These are phyloP conservation scores for Chytriomyces sp. DNA, from an alignment of 192 early-diverging fungal species.

Conservation along the genomic window DNA sequence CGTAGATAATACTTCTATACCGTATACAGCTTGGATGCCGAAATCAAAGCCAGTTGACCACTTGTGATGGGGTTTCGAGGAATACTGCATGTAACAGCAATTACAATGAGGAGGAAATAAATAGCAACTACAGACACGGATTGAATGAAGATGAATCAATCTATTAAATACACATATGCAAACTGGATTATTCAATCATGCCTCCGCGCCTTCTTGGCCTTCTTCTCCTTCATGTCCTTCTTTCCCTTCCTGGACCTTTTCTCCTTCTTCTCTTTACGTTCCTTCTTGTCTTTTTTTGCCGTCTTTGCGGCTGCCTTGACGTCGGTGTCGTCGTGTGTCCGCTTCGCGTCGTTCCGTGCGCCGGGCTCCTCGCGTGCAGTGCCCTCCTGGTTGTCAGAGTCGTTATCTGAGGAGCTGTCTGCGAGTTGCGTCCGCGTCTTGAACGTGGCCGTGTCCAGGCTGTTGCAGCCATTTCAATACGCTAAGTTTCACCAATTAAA, in stretches of 20 bases:
- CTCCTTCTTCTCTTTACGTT: slow-evolving; percentile 38
- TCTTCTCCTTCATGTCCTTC: slow-evolving; percentile 35
- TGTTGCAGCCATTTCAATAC: background rate
- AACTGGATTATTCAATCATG: background rate
- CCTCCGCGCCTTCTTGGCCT: slow-evolving; percentile 13
- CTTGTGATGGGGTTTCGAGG: too few species aligned
- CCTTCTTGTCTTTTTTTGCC: slow-evolving; percentile 27
- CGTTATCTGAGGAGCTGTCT: background rate
- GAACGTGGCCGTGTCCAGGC: slow-evolving; percentile 18
- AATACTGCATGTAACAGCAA: too few species aligned
- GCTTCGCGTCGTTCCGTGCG: background rate
- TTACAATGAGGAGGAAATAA: background rate
- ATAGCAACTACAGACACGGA: background rate
- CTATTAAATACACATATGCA: background rate
- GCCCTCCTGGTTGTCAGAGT: background rate
- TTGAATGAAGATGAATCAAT: background rate
- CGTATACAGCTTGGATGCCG: slow-evolving; percentile 2
- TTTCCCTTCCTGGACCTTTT: slow-evolving; percentile 36
- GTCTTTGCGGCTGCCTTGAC: slow-evolving; percentile 10
- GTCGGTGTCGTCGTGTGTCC: background rate
- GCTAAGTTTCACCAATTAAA: background rate
- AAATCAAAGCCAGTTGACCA: background rate
- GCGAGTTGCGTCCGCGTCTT: background rate
- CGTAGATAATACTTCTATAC: background rate
- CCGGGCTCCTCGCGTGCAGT: background rate